These are phyloP conservation scores for Crithidia sp. DNA, from an alignment of 208 protist genomes.

Conservation along the genomic window DNA sequence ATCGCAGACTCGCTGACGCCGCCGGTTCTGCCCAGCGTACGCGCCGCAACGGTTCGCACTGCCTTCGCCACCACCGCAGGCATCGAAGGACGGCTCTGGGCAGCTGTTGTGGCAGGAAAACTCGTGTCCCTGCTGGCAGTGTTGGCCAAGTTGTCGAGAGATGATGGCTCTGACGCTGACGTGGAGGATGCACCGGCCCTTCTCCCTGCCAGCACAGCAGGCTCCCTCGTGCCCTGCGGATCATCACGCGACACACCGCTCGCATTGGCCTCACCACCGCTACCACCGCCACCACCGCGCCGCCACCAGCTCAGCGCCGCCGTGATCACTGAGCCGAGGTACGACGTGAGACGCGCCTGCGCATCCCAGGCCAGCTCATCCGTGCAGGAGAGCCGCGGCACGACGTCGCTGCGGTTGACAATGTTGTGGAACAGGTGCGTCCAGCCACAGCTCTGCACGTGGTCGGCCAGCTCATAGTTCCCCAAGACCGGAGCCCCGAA, in stretches of 20 bases:
- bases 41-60: background rate
- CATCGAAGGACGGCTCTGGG: background rate
- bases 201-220: too few species aligned
- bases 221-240: too few species aligned
- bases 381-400: conserved; percentile 72
- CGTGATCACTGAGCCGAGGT: conserved; percentile 11
- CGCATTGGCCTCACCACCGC: background rate
- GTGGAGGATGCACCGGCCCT: too few species aligned
- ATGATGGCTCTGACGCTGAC: too few species aligned
- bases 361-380: conserved; percentile 58
- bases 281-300: background rate
- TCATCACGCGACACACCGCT: too few species aligned
- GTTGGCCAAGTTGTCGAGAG: too few species aligned
- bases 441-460: conserved; percentile 62
- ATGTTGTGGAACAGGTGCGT: conserved; percentile 68
- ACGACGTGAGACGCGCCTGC: conserved; percentile 22
- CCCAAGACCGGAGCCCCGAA: conserved; percentile 76
- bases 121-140: too few species aligned
- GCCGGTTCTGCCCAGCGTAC: background rate
- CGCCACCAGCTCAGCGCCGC: conserved; percentile 25
- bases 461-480: conserved; percentile 66
- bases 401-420: conserved; percentile 71
- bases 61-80: background rate
- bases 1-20: background rate
- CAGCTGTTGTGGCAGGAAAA: background rate